These are phyloP conservation scores for Combretum micranthum DNA, from an alignment of 345 rosid genomes.

Conservation along the genomic window DNA sequence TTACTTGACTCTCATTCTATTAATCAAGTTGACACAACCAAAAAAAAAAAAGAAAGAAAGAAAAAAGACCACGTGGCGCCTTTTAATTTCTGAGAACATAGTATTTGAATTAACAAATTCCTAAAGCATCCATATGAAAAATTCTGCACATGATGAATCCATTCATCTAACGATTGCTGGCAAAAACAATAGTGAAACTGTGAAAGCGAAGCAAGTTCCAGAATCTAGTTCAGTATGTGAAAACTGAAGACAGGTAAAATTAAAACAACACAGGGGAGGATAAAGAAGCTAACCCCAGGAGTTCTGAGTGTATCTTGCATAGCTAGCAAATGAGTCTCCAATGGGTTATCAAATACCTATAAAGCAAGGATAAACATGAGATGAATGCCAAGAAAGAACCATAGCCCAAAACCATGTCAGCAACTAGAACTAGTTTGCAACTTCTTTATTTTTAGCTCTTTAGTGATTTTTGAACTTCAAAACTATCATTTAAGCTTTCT, in stretches of 20 bases:
- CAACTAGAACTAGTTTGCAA: not conserved
- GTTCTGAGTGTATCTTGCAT: conserved; percentile 52
- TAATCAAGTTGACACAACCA: no score
- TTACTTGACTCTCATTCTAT: no score
- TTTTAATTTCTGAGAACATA: no score
- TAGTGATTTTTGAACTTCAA: not conserved
- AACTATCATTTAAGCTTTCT: no score
- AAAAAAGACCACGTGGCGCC: no score
- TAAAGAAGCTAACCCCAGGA: conserved; percentile 61
- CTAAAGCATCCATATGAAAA: no score
- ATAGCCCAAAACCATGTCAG: not conserved
- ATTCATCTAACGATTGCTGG: no score
- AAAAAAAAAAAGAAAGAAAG: no score
- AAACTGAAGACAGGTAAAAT: not conserved
- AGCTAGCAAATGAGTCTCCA: conserved; percentile 34
- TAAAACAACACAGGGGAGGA: not conserved
- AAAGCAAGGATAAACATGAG: conserved; percentile 6
- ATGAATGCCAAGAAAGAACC: not conserved
- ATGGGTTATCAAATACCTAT: conserved; percentile 55
- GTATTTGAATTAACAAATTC: no score
- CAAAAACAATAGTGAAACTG: no score
- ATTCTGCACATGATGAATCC: no score
- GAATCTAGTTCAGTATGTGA: not conserved
- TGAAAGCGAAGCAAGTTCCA: not conserved
- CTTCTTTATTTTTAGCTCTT: not conserved